Evolutionary conservation across 2,329 filamentous ascomycete species (phyloP).

Genomic region (Amauroascus niger): DNA sequence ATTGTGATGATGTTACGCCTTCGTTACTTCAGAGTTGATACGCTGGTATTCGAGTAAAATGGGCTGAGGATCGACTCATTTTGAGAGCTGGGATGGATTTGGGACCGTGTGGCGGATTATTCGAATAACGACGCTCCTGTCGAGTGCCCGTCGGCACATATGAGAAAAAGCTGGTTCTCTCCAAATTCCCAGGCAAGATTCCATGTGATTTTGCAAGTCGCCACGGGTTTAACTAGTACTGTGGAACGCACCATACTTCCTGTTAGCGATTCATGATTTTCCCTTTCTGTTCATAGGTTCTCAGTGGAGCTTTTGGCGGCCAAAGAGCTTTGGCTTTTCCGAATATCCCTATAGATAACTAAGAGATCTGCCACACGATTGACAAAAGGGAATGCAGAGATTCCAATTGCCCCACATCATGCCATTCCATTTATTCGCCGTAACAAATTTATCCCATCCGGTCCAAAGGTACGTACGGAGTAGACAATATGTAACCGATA

Average conservation of each 20-base stretch:
- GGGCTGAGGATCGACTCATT: neutral
- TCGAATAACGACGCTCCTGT: no score
- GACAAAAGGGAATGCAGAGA: conserved; percentile 51
- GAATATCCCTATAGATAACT: conserved; percentile 54
- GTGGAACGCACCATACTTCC: no score
- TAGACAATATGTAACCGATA: conserved; percentile 58
- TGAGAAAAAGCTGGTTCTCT: no score
- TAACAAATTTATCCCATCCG: conserved; percentile 46
- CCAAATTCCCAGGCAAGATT: no score
- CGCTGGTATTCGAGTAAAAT: neutral
- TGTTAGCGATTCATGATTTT: no score
- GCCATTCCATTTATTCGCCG: conserved; percentile 54
- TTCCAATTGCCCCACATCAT: conserved; percentile 66
- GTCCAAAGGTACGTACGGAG: conserved; percentile 51
- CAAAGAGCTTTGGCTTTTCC: conserved; percentile 34
- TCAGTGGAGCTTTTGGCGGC: conserved; percentile 19
- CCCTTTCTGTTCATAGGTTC: no score
- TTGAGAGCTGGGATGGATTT: neutral
- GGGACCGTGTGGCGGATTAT: no score
- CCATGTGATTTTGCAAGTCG: no score
- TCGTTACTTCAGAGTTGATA: neutral
- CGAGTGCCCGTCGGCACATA: no score
- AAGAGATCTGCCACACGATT: conserved; percentile 46
- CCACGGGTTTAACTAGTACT: no score
- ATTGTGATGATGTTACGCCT: no score